Base-by-base conservation (phyloP, 306 rosid genomes). In the Cajanus cajan region DNA sequence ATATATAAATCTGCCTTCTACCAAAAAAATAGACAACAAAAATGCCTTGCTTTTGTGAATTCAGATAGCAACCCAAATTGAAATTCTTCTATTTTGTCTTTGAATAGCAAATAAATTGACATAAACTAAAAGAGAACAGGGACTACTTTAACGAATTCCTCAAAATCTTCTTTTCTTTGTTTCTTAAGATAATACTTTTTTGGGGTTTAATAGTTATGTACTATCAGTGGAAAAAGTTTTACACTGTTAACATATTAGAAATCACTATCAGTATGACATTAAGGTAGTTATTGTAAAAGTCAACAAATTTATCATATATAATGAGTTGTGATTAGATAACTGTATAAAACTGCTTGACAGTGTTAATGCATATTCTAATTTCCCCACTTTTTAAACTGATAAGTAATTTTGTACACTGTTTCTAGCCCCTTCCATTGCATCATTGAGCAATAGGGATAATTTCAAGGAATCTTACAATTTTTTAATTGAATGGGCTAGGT, bases 341-440 rank as follows among this genome's bases (percentile, higher is more conserved):
- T 1, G 3, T 28, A 3, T 28, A 28, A 28, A 28, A 28, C 31
- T 28, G 31, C 31, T 28, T 28, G 2, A 1, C 31, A 28, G 1
- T 28, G 31, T 28, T 28, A 28, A 28, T 28, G 1, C 31, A 28
- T 28, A 28, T 1, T 3, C 31, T 28, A 28, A 1, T 28, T 28
- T 28, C 31, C 31, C 31, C 3, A 28, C 31, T 28, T 28, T 37
- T 51, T 24, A 39, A 54, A 44, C 62, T 76, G 50, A 59, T 48
- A 69, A 69, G 62, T 57, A 33, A 31, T 47, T 15, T 64, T 34
- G 33, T 12, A 28, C 31, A 28, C 31, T 1, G 44, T 22, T 33
- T 47, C 36, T 58, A 48, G 71, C 24, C 18, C 24, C 69, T 70
- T 69, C 9, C 7, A 21, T 36, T 64, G 72, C 55, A 70, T 84